Evolutionary conservation across 169 alveolate species (phyloP).

Genomic region (Plasmodium vinckei): DNA sequence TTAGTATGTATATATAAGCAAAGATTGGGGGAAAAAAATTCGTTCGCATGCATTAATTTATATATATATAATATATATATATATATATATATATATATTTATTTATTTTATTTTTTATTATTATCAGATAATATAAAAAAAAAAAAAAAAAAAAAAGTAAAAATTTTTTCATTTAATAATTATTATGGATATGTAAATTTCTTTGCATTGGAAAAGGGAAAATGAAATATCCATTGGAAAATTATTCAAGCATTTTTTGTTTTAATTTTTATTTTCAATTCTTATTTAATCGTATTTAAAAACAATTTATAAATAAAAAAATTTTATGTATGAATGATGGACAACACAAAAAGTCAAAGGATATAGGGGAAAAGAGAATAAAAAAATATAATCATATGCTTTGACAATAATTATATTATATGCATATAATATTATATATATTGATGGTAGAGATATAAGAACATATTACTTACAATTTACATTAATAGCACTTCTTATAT

Average conservation of each 20-base stretch:
- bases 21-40: slow-evolving; percentile 25
- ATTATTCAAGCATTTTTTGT: neutral
- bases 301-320: neutral
- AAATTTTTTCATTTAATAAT: neutral
- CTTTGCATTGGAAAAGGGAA: too few species aligned
- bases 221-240: too few species aligned
- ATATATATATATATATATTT: too few species aligned
- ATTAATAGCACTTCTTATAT: too few species aligned
- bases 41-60: slow-evolving; percentile 70
- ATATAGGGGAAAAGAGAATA: neutral
- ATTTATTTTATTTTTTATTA: neutral
- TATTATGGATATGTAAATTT: too few species aligned
- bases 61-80: too few species aligned
- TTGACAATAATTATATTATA: neutral
- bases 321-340: neutral
- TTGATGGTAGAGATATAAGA: too few species aligned
- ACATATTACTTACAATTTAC: too few species aligned
- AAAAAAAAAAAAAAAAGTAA: slow-evolving; percentile 3
- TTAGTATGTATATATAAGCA: slow-evolving; percentile 1
- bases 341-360: neutral
- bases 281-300: neutral
- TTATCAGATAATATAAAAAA: neutral
- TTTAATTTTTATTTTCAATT: neutral
- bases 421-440: neutral
- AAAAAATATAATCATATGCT: neutral